Conservation (phyloP, 2,329 filamentous ascomycete genomes). For the Fusarium ramigenum region DNA sequence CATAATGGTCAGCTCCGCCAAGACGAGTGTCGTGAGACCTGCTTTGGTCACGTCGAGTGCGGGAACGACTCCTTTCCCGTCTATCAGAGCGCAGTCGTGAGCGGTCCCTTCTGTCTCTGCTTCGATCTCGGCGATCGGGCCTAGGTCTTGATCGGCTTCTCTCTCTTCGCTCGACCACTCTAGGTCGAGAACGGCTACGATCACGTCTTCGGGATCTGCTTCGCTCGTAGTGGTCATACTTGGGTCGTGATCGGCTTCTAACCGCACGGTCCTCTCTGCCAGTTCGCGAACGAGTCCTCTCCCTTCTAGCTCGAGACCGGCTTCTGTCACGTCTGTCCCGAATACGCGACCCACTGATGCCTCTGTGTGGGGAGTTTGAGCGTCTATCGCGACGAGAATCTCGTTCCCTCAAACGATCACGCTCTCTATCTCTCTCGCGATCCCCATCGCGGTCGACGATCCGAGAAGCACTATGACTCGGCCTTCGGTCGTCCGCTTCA, state of each 20-base stretch:
- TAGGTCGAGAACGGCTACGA: constrained; percentile 50
- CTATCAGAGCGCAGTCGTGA: constrained; percentile 43
- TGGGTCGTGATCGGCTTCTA: constrained; percentile 49
- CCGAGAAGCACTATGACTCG: constrained; percentile 48
- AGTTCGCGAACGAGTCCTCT: constrained; percentile 53
- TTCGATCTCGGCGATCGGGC: constrained; percentile 42
- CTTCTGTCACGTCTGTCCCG: constrained; percentile 50
- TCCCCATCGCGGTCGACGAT: constrained; percentile 38
- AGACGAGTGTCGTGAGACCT: constrained; percentile 42
- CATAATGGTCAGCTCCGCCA: constrained; percentile 45
- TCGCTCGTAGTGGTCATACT: constrained; percentile 47
- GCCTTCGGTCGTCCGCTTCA: constrained; percentile 44
- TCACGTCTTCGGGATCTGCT: constrained; percentile 50
- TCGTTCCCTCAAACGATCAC: constrained; percentile 43
- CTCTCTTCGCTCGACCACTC: constrained; percentile 45
- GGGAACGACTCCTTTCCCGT: constrained; percentile 47
- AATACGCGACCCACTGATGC: constrained; percentile 47
- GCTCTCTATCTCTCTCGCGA: constrained; percentile 41
- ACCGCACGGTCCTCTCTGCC: constrained; percentile 46
- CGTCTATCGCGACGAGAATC: constrained; percentile 49
- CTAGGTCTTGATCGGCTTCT: constrained; percentile 45
- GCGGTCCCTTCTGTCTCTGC: constrained; percentile 44
- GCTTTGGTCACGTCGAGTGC: constrained; percentile 44
- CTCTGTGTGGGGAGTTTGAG: constrained; percentile 52
- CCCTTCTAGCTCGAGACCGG: constrained; percentile 49